phyloP scores from a whole-genome alignment of 1,284 basidiomycete species.

The Fistulinella cinereoalba region DNA sequence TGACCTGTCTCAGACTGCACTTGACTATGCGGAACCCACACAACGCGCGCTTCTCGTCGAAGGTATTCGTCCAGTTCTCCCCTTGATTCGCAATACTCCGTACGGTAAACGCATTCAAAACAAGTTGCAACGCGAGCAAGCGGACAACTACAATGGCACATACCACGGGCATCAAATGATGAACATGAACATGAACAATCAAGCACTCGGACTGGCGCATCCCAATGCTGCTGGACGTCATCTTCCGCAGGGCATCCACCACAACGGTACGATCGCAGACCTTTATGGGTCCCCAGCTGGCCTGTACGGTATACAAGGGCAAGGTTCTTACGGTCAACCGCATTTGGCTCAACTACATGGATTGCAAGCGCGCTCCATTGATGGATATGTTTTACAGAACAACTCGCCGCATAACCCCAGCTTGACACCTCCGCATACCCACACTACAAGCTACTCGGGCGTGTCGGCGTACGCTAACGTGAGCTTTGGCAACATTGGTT shows the following conservation, averaged over 20 bases:
- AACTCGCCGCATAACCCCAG: conserved; percentile 60
- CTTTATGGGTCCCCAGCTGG: conserved; percentile 64
- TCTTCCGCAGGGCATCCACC: conserved; percentile 51
- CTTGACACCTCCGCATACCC: conserved; percentile 53
- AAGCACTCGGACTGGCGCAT: conserved; percentile 50
- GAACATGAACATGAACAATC: conserved; percentile 56
- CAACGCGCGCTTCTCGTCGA: conserved; percentile 88
- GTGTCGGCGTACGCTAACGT: conserved; percentile 50
- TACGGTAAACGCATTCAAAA: conserved; percentile 98
- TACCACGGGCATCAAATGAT: conserved; percentile 61
- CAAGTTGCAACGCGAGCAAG: conserved; percentile 91
- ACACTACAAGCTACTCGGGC: conserved; percentile 53
- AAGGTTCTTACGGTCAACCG: conserved; percentile 42
- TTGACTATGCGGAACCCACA: conserved; percentile 90
- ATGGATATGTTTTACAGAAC: conserved; percentile 74
- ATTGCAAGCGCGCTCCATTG: conserved; percentile 67
- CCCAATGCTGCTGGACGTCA: conserved; percentile 47
- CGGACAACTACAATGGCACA: conserved; percentile 61
- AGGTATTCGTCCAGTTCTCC: conserved; percentile 94
- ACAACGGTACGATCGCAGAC: conserved; percentile 58
- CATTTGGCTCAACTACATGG: conserved; percentile 55
- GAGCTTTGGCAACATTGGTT: conserved; percentile 56
- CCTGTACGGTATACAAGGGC: conserved; percentile 54
- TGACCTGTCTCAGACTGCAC: conserved; percentile 67
- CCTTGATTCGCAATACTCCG: conserved; percentile 93